These are phyloP conservation scores for Suillus paluster DNA, from an alignment of 768 basidiomycete genomes.

Conservation along the genomic window DNA sequence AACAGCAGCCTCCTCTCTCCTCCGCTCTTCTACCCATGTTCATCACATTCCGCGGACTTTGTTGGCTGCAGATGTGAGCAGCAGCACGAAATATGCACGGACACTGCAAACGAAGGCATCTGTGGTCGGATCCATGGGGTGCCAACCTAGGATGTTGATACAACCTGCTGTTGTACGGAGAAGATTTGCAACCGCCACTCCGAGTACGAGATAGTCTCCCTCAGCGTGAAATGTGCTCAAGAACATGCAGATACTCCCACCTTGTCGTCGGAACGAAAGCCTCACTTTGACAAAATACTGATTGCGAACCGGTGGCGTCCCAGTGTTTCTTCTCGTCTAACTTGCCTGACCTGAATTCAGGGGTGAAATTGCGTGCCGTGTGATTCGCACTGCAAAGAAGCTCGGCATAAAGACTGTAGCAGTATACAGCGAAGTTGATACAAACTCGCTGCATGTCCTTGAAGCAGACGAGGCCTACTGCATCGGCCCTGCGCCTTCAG, in stretches of 20 bases:
- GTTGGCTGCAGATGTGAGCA: not conserved
- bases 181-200: constrained; percentile 20
- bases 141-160: constrained; percentile 1
- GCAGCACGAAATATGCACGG: constrained; percentile 1
- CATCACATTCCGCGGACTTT: not conserved
- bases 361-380: constrained; percentile 95
- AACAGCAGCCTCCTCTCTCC: constrained; percentile 27
- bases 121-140: not conserved
- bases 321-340: not conserved
- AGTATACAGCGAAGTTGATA: constrained; percentile 89
- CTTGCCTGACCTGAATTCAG: constrained; percentile 41
- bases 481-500: constrained; percentile 89
- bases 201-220: constrained; percentile 18
- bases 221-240: not conserved
- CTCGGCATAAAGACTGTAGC: constrained; percentile 92
- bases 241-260: not conserved
- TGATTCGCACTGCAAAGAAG: constrained; percentile 87
- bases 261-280: constrained; percentile 31
- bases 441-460: constrained; percentile 78
- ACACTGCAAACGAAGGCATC: constrained; percentile 1
- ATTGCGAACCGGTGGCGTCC: constrained; percentile 79
- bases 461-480: constrained; percentile 92
- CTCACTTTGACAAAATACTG: constrained; percentile 89
- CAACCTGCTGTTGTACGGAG: constrained; percentile 9
- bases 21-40: constrained; percentile 12